Percentiles rank a stretch among this genome's conserved stretches.
Evolutionary conservation across 2,329 filamentous ascomycete genomes (phyloP).

Genomic region (Aspergillus costaricaensis): DNA sequence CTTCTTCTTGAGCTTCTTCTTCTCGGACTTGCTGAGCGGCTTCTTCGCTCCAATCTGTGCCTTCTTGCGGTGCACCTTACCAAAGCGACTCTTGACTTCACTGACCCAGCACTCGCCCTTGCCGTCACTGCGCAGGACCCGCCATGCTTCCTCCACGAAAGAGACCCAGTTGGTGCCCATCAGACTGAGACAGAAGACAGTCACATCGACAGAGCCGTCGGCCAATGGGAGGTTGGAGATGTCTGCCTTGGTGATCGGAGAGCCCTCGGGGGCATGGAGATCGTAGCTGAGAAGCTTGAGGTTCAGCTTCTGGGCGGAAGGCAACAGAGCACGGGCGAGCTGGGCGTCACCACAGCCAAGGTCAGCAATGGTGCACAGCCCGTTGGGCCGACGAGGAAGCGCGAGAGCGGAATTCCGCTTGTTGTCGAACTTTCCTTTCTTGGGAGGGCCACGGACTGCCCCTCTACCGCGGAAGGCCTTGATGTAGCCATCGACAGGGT

Average conservation of each 20-base stretch:
- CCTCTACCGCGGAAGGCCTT: slow-evolving; percentile 68
- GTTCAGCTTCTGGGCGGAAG: slow-evolving; percentile 65
- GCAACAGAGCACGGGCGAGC: slow-evolving; percentile 67
- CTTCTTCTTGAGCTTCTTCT: slow-evolving; percentile 49
- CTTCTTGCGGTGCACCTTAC: slow-evolving; percentile 54
- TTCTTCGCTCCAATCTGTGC: slow-evolving; percentile 41
- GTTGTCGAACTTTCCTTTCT: slow-evolving; percentile 42
- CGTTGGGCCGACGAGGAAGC: slow-evolving; percentile 69
- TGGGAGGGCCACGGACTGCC: slow-evolving; percentile 46
- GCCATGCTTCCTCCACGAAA: slow-evolving; percentile 94
- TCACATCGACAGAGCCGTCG: slow-evolving; percentile 77
- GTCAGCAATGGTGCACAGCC: slow-evolving; percentile 79
- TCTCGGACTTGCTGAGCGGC: slow-evolving; percentile 44
- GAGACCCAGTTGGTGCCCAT: slow-evolving; percentile 99
- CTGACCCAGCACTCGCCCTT: slow-evolving; percentile 88
- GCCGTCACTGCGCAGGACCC: slow-evolving; percentile 83
- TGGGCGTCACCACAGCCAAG: slow-evolving; percentile 91
- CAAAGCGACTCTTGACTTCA: slow-evolving; percentile 94
- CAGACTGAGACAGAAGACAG: slow-evolving; percentile 91
- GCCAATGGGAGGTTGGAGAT: slow-evolving; percentile 78
- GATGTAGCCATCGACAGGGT: slow-evolving; percentile 89
- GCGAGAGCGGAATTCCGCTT: slow-evolving; percentile 40
- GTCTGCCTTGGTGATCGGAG: slow-evolving; percentile 82
- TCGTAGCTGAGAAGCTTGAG: slow-evolving; percentile 83
- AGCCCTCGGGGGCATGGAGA: slow-evolving; percentile 69